These are phyloP conservation scores for Cardiospermum halicacabum DNA, from an alignment of 345 rosid genomes.

Conservation along the genomic window DNA sequence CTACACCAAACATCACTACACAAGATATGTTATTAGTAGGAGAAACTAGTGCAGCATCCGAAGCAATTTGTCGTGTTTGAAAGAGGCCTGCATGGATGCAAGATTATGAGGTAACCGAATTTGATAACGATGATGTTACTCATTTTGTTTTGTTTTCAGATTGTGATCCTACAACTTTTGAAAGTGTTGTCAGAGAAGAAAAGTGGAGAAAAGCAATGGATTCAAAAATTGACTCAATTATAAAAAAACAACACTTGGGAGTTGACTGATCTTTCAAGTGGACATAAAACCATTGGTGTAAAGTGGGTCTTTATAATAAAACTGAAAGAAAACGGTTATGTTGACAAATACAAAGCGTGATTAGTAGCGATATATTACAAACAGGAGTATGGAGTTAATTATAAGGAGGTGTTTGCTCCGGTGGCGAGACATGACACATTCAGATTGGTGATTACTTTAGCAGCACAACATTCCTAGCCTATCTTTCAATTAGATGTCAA, in stretches of 20 bases:
- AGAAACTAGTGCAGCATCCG: no score
- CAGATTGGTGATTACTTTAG: not conserved
- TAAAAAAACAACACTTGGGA: not conserved
- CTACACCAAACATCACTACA: no score
- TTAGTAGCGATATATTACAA: no score
- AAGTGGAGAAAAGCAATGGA: not conserved
- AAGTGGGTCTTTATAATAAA: constrained; percentile 3
- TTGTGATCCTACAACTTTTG: no score
- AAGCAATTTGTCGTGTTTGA: no score
- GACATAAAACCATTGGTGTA: not conserved
- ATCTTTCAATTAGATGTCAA: not conserved
- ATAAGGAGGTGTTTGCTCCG: not conserved
- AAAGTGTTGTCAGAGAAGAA: not conserved
- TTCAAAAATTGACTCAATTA: not conserved
- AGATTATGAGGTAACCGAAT: no score
- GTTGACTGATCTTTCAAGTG: not conserved
- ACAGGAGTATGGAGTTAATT: not conserved
- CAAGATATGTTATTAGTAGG: no score
- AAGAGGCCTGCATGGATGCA: no score
- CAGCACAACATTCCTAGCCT: not conserved
- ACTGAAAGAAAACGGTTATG: not conserved
- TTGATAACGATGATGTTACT: no score
- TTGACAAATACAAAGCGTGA: not conserved
- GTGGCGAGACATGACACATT: not conserved
- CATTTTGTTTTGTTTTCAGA: not conserved